Evolutionary conservation across 1,284 basidiomycete species (phyloP), one percentile per base, ranked within the genome.

Genomic region (Puccinia triticina): DNA sequence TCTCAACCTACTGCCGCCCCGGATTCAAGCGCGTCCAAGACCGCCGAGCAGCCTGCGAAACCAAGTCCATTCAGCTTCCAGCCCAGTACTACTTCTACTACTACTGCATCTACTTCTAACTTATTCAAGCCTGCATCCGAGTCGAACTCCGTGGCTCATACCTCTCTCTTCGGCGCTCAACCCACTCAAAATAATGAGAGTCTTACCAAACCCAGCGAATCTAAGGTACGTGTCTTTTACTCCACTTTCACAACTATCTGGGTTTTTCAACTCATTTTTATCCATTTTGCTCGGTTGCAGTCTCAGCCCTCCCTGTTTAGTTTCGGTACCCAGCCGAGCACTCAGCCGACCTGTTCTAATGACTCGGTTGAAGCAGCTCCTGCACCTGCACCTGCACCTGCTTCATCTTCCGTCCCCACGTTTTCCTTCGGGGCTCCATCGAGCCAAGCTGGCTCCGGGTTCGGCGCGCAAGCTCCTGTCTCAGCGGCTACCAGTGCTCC

Each of bases 301-400:
- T 72, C 43, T 72, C 32, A 74, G 53, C 21, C 72, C 53, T 57
- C 34, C 4, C 34, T n/a, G n/a, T 74, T 74, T 12, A 57, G 29
- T 40, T 74, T 74, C 50, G 23, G 48, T 57, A 74, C 72, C n/a
- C 53, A 37, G 32, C 34, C 26, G 53, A 74, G 72, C 23, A 26
- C 34, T 57, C 72, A 74, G 50, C 53, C 72, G 32, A 74, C 72
- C 29, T 48, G 46, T 32, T 50, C 69, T 32, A 72, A 50, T 72
- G 48, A 72, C 29, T 72, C 46, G 26, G 46, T n/a, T 34, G 12
- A 43, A 43, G 40, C 40, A 43, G 23, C 48, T 32, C 29, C 69
- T 16, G 46, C 69, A 21, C 69, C 46, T 72, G 12, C 46, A 29
- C 46, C 69, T 18, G 32, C 26, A 23, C 40, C 43, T 8, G 48